These are phyloP conservation scores for Colletotrichum melonis DNA, from an alignment of 2,329 filamentous ascomycete genomes.

Conservation along the genomic window DNA sequence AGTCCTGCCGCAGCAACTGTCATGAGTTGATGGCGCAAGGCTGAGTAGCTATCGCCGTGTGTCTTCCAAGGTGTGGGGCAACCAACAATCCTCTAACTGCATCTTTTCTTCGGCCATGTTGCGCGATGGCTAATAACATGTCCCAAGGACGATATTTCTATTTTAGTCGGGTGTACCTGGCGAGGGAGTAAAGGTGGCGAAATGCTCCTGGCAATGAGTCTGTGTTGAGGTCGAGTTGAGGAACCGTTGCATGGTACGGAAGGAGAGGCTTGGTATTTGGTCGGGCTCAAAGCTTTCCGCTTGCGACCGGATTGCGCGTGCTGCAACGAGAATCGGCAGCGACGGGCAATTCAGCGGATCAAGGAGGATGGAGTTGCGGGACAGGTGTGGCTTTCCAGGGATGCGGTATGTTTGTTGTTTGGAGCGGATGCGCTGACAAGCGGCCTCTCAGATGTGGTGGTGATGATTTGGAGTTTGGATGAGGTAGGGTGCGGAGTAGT, in stretches of 20 bases:
- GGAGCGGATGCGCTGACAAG: slow-evolving; percentile 9
- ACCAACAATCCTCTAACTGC: slow-evolving; percentile 88
- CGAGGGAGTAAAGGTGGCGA: neutral
- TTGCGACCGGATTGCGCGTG: slow-evolving; percentile 30
- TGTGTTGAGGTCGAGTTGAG: slow-evolving; percentile 19
- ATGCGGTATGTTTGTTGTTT: neutral
- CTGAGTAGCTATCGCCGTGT: neutral
- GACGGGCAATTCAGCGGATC: neutral
- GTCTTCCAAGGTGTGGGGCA: slow-evolving; percentile 19
- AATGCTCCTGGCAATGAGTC: slow-evolving; percentile 24
- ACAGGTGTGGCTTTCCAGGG: neutral
- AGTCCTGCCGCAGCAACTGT: slow-evolving; percentile 17
- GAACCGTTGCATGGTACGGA: slow-evolving; percentile 29
- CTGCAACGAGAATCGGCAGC: slow-evolving; percentile 10
- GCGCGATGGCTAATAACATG: slow-evolving; percentile 47
- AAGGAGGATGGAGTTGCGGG: neutral
- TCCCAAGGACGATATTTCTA: neutral
- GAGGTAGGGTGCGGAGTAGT: neutral
- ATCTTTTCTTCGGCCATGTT: slow-evolving; percentile 83
- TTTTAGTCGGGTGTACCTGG: slow-evolving; percentile 21
- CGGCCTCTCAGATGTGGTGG: slow-evolving; percentile 16
- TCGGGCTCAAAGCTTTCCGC: slow-evolving; percentile 33
- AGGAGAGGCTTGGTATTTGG: slow-evolving; percentile 9
- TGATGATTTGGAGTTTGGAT: neutral
- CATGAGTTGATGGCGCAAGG: slow-evolving; percentile 28